Evolutionary conservation across 805 yeast species (phyloP).

Genomic region (Barnettozyma siamensis): DNA sequence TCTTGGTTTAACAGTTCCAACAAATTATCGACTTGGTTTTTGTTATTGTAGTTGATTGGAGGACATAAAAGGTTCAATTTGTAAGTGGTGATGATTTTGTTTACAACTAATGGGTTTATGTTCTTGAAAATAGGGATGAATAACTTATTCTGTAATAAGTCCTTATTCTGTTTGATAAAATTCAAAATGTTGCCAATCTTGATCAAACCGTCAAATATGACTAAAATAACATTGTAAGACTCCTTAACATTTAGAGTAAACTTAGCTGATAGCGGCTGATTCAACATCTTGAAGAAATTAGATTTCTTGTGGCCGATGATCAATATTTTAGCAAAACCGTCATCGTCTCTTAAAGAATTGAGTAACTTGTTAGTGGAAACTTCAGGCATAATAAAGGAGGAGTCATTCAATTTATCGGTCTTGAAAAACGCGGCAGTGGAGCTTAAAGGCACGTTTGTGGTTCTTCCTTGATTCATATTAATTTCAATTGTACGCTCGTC

Average conservation of each 20-base stretch:
- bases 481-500: conserved; percentile 24
- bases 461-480: conserved; percentile 15
- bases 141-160: conserved; percentile 8
- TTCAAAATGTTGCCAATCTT: conserved; percentile 26
- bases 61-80: conserved; percentile 19
- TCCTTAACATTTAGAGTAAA: conserved; percentile 19
- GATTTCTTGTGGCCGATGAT: conserved; percentile 23
- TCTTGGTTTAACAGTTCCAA: conserved; percentile 19
- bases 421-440: background rate
- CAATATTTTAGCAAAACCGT: conserved; percentile 14
- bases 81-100: conserved; percentile 16
- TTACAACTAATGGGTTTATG: conserved; percentile 17
- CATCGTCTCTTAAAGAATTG: background rate
- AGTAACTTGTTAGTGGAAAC: conserved; percentile 1
- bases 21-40: conserved; percentile 15
- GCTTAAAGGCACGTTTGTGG: background rate
- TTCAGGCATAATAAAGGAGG: conserved; percentile 20
- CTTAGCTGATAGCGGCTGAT: conserved; percentile 8
- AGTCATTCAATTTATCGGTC: background rate
- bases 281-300: conserved; percentile 16
- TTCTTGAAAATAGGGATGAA: conserved; percentile 24
- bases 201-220: conserved; percentile 24
- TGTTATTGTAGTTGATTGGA: conserved; percentile 21
- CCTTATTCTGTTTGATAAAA: conserved; percentile 17
- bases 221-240: conserved; percentile 15